A percentile compares a stretch with the other conserved stretches of the same genome.
Evolutionary conservation across 306 rosid genomes (phyloP).

Genomic region (Vigna reflexopilosa): DNA sequence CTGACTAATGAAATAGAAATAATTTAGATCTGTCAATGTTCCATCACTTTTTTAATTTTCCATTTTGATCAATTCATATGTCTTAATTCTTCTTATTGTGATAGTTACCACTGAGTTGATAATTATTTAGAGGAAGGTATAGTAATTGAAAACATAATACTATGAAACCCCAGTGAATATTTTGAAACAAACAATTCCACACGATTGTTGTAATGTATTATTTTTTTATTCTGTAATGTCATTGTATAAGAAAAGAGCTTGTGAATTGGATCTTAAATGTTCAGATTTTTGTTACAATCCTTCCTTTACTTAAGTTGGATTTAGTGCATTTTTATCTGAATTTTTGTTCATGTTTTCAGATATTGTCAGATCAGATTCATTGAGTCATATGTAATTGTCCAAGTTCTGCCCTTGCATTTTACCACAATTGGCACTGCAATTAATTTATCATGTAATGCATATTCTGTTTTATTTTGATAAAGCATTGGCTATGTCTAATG

Average conservation of each 20-base stretch:
- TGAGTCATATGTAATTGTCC: constrained; percentile 7
- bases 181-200: not conserved
- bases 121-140: not conserved
- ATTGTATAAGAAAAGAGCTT: not conserved
- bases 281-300: constrained; percentile 10
- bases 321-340: not conserved
- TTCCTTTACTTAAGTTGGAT: not conserved
- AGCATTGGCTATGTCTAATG: not conserved
- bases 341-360: constrained; percentile 15
- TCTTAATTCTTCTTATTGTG: not conserved
- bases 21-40: constrained; percentile 25
- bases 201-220: not conserved
- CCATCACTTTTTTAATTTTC: constrained; percentile 1
- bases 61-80: not conserved
- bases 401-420: not conserved
- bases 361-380: not conserved
- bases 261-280: not conserved
- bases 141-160: not conserved
- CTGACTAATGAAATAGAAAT: not conserved
- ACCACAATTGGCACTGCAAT: not conserved
- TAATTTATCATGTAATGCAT: not conserved
- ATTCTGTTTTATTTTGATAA: not conserved
- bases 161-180: not conserved
- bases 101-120: constrained; percentile 2
- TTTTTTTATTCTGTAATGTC: not conserved